phyloP scores from a whole-genome alignment of 805 yeast species.

The Myxozyma vanderwaltii region DNA sequence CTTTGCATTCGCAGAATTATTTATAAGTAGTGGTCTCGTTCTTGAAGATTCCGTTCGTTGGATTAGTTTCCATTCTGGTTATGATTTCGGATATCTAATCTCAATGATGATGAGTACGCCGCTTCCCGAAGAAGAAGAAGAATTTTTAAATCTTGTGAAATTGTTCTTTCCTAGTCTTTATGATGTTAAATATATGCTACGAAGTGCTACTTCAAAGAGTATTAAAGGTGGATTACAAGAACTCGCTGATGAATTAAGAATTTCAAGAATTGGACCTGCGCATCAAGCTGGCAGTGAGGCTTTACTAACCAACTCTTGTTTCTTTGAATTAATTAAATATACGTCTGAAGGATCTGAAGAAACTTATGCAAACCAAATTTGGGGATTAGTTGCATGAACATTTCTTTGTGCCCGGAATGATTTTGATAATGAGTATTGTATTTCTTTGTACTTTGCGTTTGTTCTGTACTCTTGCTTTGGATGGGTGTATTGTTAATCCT shows the following conservation, averaged over 20 bases:
- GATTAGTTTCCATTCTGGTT: constrained; percentile 90
- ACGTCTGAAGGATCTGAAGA: constrained; percentile 31
- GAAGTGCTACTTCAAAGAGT: constrained; percentile 38
- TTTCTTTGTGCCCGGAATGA: too few relatives aligned
- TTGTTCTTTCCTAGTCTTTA: constrained; percentile 78
- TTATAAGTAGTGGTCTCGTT: constrained; percentile 83
- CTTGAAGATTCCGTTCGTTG: constrained; percentile 72
- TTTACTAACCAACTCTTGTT: constrained; percentile 47
- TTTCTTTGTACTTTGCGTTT: neutral
- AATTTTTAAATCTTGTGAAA: constrained; percentile 68
- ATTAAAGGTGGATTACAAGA: constrained; percentile 42
- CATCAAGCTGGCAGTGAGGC: constrained; percentile 52
- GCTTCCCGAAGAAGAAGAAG: constrained; percentile 80
- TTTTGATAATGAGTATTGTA: neutral
- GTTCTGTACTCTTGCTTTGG: neutral
- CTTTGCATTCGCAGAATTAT: constrained; percentile 76
- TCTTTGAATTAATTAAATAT: constrained; percentile 45
- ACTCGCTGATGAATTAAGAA: constrained; percentile 49
- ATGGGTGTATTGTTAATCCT: neutral
- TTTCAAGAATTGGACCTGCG: constrained; percentile 42
- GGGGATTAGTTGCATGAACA: constrained; percentile 43
- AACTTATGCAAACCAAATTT: constrained; percentile 39
- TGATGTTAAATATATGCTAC: constrained; percentile 66
- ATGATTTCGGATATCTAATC: constrained; percentile 87
- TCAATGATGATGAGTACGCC: constrained; percentile 71